These are phyloP conservation scores for Bolboschoenoplectus hybrid DNA, from an alignment of 202 grass and related monocot genomes.

Conservation along the genomic window DNA sequence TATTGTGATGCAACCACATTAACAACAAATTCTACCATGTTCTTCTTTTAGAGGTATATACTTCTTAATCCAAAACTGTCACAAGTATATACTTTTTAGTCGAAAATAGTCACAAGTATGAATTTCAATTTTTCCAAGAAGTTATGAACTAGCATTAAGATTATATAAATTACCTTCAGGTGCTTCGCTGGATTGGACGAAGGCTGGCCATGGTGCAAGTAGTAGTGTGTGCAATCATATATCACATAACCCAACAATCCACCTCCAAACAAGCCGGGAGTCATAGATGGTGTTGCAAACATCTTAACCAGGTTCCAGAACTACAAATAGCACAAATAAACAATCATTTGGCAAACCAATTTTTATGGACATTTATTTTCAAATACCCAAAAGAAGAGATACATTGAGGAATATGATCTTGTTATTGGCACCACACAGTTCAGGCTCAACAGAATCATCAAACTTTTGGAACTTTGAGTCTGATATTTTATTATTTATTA, in stretches of 20 bases:
- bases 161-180: constrained; percentile 52
- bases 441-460: background rate
- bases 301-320: constrained; percentile 76
- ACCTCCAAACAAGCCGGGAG: constrained; percentile 73
- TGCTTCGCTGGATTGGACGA: constrained; percentile 62
- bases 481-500: background rate
- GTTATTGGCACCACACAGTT: background rate
- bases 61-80: background rate
- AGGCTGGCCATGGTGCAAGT: constrained; percentile 86
- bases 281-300: constrained; percentile 60
- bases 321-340: constrained; percentile 45
- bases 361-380: background rate
- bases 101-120: background rate
- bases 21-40: background rate
- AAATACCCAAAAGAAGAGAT: constrained; percentile 16
- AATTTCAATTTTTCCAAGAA: background rate
- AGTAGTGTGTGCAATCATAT: constrained; percentile 91
- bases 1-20: background rate
- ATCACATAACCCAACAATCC: constrained; percentile 88
- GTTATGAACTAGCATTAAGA: background rate
- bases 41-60: background rate
- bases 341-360: constrained; percentile 5
- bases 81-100: background rate
- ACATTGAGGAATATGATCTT: background rate
- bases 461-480: background rate